Evolutionary conservation across 2,329 filamentous ascomycete species (phyloP), one percentile per base, ranked within the genome.

Genomic region (Nakataea oryzae): DNA sequence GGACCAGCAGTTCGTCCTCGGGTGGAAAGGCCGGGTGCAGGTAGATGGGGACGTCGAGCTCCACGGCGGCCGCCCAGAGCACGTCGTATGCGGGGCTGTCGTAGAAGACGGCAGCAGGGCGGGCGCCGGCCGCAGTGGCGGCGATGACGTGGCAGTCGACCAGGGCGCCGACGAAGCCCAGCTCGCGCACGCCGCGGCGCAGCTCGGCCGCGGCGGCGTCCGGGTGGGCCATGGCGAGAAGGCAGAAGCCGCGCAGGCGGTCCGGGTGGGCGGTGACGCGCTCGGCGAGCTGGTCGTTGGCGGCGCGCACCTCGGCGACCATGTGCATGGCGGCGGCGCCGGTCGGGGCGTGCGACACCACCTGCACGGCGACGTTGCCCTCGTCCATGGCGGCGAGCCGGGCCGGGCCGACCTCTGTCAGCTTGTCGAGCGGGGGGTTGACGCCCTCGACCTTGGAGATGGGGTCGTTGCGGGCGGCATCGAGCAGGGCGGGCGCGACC

Each of bases 121-220:
- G 9, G 41, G 11, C 54, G n/a, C 54, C 54, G 17, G 54, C 24
- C 3, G 27, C 3, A 3, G 26, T 26, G 27, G 14, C 4, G 24
- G 24, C 24, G 24, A 70, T 61, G 26, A 67, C 61, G 63, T 76
- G 75, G 56, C 76, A 74, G 63, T 79, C 77, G 11, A 83, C 67
- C 56, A 82, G 68, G 1, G 79, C 78, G 0, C 81, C 80, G 7
- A 79, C 73, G 62, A 83, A 80, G 3, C 73, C 71, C 24, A 77
- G 69, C 57, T 78, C 68, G 3, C 66, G 69, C 1, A 82, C 72
- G 64, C 76, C 78, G 11, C 76, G 71, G 56, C 67, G 66, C 62
- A 78, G 66, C 67, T 78, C 76, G 9, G 63, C 63, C 69, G 79
- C 74, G 69, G 79, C 75, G 70, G 76, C 70, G 65, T 70, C 56